Percentiles rank a stretch among this genome's conserved stretches.
Evolutionary conservation across 1,284 basidiomycete species (phyloP).

Genomic region (Xerocomus nothofagi): DNA sequence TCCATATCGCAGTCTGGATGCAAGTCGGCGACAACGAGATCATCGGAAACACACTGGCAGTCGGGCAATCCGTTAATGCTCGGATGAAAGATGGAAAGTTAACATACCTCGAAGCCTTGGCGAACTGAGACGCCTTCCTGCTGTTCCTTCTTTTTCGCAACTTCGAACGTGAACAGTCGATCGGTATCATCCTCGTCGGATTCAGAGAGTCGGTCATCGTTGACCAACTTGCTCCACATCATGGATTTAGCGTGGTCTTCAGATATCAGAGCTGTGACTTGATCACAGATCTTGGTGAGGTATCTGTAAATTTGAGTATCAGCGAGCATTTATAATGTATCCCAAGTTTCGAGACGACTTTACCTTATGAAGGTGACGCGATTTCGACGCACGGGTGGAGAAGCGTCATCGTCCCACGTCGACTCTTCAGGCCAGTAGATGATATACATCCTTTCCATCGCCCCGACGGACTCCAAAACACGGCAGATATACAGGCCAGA

Average conservation of each 20-base stretch:
- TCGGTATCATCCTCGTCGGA: conserved; percentile 43
- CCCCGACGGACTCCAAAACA: conserved; percentile 2
- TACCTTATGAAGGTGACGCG: conserved; percentile 63
- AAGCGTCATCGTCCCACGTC: conserved; percentile 56
- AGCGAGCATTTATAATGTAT: neutral
- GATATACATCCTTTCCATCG: conserved; percentile 39
- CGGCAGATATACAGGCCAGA: conserved; percentile 52
- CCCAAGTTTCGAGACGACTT: neutral
- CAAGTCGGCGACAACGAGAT: conserved; percentile 10
- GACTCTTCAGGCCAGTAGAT: conserved; percentile 63
- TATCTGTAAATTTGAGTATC: conserved; percentile 38
- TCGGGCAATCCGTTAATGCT: neutral
- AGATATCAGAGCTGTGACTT: conserved; percentile 50
- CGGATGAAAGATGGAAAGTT: neutral
- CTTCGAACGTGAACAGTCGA: conserved; percentile 55
- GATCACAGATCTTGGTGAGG: conserved; percentile 56
- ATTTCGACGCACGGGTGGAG: conserved; percentile 49
- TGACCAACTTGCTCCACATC: conserved; percentile 40
- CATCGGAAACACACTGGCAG: conserved; percentile 21
- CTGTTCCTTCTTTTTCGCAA: conserved; percentile 57
- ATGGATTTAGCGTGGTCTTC: conserved; percentile 43
- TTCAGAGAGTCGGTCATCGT: conserved; percentile 30
- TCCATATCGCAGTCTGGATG: conserved; percentile 28
- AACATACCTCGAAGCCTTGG: conserved; percentile 43
- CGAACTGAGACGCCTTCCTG: conserved; percentile 48